Evolutionary conservation across 768 basidiomycete species (phyloP), one percentile per base, ranked within the genome.

Genomic region (Hydnum rufescens): DNA sequence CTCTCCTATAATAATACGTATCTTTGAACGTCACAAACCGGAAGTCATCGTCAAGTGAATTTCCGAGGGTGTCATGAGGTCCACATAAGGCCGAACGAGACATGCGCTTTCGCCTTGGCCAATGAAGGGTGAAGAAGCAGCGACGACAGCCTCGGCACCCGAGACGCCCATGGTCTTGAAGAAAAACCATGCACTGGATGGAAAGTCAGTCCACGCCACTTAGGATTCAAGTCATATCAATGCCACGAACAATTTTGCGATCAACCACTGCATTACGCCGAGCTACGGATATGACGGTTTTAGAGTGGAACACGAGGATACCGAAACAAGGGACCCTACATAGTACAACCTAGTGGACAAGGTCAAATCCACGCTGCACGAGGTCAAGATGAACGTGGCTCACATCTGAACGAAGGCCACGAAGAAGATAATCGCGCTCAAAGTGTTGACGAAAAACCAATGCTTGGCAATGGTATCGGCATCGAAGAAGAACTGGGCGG

Each of bases 101-200:
- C 86, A 87, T 44, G 85, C 86, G 23, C 79, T 82, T 64, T 90
- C 88, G 62, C 83, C 88, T 66, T 85, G 82, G 22, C 89, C 89
- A 57, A 93, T 77, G 74, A 83, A 93, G n/a, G 89, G 89, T 0
- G 87, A 89, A 16, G 87, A 80, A 48, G 89, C 78, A 28, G 89
- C 88, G 42, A 93, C 86, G 53, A 93, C 82, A 32, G 89, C 88
- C 62, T 93, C 89, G 3, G 87, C 89, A 54, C 90, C 89, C n/a
- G 89, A 90, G 31, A 93, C 75, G 57, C 83, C 79, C 77, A 93
- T 74, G 51, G 84, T 66, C 65, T 87, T 89, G 70, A 85, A 88
- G 74, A 93, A 92, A 68, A 92, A 74, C 85, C 84, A 88, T 2
- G 88, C 89, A 61, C n/a, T n/a, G n/a, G n/a, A n/a, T n/a, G n/a